Percentiles rank a stretch among this genome's conserved stretches.
Evolutionary conservation across 106 monocot genomes (phyloP).

Genomic region (Alisma plantagoaquatica): DNA sequence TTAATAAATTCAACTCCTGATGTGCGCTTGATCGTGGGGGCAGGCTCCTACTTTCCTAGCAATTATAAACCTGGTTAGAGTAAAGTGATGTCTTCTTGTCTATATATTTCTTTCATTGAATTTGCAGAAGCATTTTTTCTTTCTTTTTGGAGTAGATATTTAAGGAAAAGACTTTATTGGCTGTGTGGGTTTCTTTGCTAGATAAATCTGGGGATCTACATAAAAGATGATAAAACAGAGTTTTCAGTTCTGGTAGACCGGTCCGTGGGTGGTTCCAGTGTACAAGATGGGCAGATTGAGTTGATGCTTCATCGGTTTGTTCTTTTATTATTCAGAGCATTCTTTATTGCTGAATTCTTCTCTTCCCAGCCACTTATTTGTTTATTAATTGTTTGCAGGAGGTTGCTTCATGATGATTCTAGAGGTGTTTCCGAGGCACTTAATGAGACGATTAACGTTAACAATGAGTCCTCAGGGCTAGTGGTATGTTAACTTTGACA

Average conservation of each 20-base stretch:
- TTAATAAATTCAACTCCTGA: no score
- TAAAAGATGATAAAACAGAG: constrained; percentile 57
- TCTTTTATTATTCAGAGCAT: neutral
- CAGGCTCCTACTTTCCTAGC: no score
- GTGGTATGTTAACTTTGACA: no score
- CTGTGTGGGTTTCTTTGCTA: constrained; percentile 27
- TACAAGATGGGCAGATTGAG: constrained; percentile 85
- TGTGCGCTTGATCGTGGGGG: no score
- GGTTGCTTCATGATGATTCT: constrained; percentile 78
- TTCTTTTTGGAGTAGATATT: no score
- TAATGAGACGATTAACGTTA: constrained; percentile 55
- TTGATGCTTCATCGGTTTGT: constrained; percentile 91
- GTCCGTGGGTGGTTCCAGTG: constrained; percentile 77
- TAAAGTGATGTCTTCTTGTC: no score
- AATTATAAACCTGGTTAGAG: no score
- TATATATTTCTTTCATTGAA: no score
- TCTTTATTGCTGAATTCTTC: no score
- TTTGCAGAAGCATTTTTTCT: no score
- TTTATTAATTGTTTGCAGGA: constrained; percentile 19
- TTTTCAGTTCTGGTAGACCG: constrained; percentile 84
- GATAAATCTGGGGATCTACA: constrained; percentile 91
- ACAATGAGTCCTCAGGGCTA: constrained; percentile 45
- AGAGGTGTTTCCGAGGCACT: constrained; percentile 84
- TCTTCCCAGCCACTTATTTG: no score
- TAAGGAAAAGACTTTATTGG: no score